Evolutionary conservation across 257 asterid species (phyloP).

Genomic region (Przewalskia tangutica): DNA sequence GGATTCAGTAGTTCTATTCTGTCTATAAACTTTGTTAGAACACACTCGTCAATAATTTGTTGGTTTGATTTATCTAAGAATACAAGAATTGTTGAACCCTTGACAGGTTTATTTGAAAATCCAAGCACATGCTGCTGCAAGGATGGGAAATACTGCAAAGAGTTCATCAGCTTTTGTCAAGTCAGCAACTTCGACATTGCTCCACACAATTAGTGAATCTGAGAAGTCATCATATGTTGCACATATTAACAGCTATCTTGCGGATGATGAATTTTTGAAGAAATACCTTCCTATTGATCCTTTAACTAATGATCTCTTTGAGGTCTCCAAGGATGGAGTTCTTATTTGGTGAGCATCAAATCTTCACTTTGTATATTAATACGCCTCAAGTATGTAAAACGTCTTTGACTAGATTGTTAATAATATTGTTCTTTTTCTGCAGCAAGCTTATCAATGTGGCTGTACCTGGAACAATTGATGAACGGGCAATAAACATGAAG

Average conservation of each 20-base stretch:
- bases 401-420: neutral
- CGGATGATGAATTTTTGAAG: constrained; percentile 67
- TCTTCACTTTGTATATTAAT: neutral
- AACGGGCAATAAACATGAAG: constrained; percentile 92
- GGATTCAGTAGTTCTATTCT: neutral
- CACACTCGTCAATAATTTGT: neutral
- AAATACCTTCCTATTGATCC: constrained; percentile 76
- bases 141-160: constrained; percentile 68
- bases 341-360: constrained; percentile 67
- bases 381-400: neutral
- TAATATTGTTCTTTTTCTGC: constrained; percentile 22
- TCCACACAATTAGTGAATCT: constrained; percentile 91
- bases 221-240: constrained; percentile 93
- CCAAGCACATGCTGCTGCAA: constrained; percentile 72
- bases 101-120: constrained; percentile 75
- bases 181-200: constrained; percentile 92
- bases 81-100: constrained; percentile 10
- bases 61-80: neutral
- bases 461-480: constrained; percentile 95
- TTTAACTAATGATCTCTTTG: constrained; percentile 83
- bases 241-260: constrained; percentile 90
- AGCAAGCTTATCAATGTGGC: constrained; percentile 97
- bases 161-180: constrained; percentile 84
- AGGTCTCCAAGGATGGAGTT: constrained; percentile 93
- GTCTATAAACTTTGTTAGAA: neutral